Percentiles rank a stretch among this genome's conserved stretches.
phyloP scores from a whole-genome alignment of 176 grass and related monocot genomes.

The Musa schizocarpa region DNA sequence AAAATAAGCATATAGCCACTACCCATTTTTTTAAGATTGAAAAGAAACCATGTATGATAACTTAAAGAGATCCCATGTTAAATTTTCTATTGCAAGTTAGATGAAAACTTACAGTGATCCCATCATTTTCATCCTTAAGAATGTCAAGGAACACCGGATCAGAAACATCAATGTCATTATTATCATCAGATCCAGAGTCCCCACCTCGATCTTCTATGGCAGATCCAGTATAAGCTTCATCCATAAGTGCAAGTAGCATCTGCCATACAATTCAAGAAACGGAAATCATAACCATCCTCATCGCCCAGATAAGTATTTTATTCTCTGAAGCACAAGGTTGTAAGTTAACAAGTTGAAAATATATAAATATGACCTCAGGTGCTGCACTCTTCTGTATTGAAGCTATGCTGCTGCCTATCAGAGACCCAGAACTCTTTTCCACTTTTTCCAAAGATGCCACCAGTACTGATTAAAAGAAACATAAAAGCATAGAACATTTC shows the following conservation, averaged over 20 bases:
- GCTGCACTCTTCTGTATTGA: conserved; percentile 97
- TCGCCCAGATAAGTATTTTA: not conserved
- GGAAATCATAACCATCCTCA: conserved; percentile 7
- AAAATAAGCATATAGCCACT: not conserved
- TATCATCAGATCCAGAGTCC: conserved; percentile 70
- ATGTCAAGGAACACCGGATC: conserved; percentile 91
- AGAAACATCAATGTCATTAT: conserved; percentile 57
- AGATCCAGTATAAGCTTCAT: conserved; percentile 93
- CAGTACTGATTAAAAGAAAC: conserved; percentile 50
- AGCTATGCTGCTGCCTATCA: conserved; percentile 90
- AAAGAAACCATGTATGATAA: not conserved
- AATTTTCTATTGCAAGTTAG: not conserved
- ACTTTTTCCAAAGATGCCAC: conserved; percentile 90
- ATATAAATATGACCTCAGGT: conserved; percentile 54
- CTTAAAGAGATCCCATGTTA: not conserved
- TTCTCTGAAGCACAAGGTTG: not conserved
- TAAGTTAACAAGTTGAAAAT: not conserved
- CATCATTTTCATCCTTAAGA: conserved; percentile 97
- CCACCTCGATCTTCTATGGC: conserved; percentile 61
- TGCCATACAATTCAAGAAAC: conserved; percentile 15
- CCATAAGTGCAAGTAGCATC: conserved; percentile 96
- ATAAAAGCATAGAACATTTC: not conserved
- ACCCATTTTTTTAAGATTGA: not conserved
- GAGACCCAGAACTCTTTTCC: conserved; percentile 83
- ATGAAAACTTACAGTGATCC: conserved; percentile 59